phyloP scores from a whole-genome alignment of 306 rosid species.

The Rosa multiflora region DNA sequence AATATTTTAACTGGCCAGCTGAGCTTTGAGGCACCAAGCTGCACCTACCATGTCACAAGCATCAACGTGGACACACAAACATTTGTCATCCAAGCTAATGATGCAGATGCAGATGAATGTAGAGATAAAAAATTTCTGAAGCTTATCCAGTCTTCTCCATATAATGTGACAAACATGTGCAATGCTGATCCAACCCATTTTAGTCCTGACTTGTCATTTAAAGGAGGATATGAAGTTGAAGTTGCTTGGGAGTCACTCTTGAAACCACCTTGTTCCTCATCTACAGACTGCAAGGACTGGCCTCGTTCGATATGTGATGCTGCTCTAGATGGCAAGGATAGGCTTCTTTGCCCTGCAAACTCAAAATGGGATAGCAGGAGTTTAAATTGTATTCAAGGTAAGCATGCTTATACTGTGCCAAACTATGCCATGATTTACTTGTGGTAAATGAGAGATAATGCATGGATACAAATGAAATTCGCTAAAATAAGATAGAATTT shows the following conservation, averaged over 20 bases:
- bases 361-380: conserved; percentile 58
- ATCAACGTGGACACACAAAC: conserved; percentile 42
- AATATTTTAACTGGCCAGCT: conserved; percentile 52
- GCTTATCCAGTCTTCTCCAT: conserved; percentile 61
- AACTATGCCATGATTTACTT: not conserved
- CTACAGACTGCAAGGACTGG: conserved; percentile 66
- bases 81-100: conserved; percentile 43
- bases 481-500: not conserved
- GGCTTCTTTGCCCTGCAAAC: conserved; percentile 53
- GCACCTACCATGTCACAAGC: conserved; percentile 49
- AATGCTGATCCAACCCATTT: conserved; percentile 38
- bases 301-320: conserved; percentile 59
- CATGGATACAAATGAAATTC: not conserved
- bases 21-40: conserved; percentile 43
- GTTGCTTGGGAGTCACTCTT: conserved; percentile 49
- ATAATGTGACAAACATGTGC: conserved; percentile 45
- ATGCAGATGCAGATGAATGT: conserved; percentile 42
- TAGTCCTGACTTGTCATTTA: conserved; percentile 37
- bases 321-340: conserved; percentile 42
- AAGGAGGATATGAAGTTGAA: conserved; percentile 54
- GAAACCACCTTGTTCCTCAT: conserved; percentile 56
- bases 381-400: conserved; percentile 58
- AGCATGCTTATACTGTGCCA: conserved; percentile 2
- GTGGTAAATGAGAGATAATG: not conserved
- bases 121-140: conserved; percentile 34